phyloP scores from a whole-genome alignment of 2,329 filamentous ascomycete species.

The Botrytis galanthina region DNA sequence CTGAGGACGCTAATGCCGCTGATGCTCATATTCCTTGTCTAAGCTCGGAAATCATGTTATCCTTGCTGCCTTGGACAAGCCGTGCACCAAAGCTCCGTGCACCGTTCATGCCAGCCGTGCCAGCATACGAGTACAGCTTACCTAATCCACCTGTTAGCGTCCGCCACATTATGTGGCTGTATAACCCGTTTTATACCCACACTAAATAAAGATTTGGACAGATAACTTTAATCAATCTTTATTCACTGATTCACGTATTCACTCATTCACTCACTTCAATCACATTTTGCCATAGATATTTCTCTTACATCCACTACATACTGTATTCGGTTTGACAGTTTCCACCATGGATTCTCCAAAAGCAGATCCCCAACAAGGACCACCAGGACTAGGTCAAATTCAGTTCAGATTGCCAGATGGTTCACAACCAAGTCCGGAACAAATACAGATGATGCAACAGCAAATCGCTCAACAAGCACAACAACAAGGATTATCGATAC shows the following conservation, averaged over 20 bases:
- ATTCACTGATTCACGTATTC: not conserved
- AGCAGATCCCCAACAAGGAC: conserved; percentile 8
- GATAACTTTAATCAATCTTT: conserved; percentile 20
- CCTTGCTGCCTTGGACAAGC: not conserved
- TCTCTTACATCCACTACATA: not conserved
- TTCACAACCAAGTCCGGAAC: conserved; percentile 69
- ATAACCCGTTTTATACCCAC: not conserved
- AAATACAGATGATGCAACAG: conserved; percentile 79
- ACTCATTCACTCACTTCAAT: conserved; percentile 16
- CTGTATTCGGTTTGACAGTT: not conserved
- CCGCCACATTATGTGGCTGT: conserved; percentile 7
- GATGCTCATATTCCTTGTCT: not conserved
- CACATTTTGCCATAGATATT: not conserved
- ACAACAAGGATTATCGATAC: conserved; percentile 79
- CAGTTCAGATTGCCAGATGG: conserved; percentile 30
- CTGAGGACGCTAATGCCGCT: not conserved
- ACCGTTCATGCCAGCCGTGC: conserved; percentile 1
- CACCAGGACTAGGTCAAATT: conserved; percentile 25
- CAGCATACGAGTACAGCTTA: not conserved
- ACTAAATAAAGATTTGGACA: conserved; percentile 11
- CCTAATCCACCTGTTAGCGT: not conserved
- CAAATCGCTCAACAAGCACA: conserved; percentile 80
- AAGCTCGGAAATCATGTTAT: not conserved
- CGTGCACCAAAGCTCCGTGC: not conserved
- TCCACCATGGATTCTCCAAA: conserved; percentile 11